Conservation (phyloP, 1,284 basidiomycete species). For the Cutaneotrichosporon cutaneum region DNA sequence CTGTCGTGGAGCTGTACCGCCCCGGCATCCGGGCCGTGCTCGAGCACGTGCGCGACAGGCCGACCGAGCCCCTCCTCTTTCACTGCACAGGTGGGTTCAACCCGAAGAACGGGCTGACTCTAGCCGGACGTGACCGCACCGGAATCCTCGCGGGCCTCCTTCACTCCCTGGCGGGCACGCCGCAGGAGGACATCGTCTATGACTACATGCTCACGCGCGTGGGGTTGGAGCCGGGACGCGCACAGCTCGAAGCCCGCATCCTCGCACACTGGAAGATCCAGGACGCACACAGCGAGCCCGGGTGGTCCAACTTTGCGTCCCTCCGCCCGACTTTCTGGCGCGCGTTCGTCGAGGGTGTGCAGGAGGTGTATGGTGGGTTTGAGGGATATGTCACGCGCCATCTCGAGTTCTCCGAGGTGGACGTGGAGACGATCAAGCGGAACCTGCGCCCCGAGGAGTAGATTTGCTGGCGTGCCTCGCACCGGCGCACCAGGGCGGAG, state of each 20-base stretch:
- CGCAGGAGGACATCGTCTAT: conserved; percentile 7
- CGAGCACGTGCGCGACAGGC: conserved; percentile 19
- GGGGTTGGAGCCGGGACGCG: conserved; percentile 24
- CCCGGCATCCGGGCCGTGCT: conserved; percentile 16
- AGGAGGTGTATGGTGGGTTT: conserved; percentile 18
- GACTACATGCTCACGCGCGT: conserved; percentile 25
- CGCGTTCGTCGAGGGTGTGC: conserved; percentile 5
- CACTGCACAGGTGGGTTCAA: conserved; percentile 25
- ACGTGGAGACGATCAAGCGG: conserved; percentile 15
- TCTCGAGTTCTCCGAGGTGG: conserved; percentile 15
- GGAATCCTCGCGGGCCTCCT: conserved; percentile 20
- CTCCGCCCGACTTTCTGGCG: conserved; percentile 13
- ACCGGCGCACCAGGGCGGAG: too few species aligned
- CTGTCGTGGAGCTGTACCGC: conserved; percentile 7
- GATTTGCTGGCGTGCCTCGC: too few species aligned
- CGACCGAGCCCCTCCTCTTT: conserved; percentile 16
- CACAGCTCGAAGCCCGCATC: conserved; percentile 9
- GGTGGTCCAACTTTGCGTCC: conserved; percentile 15
- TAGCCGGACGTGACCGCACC: conserved; percentile 24
- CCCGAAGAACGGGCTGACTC: background rate
- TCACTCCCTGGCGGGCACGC: conserved; percentile 20
- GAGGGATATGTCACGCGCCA: conserved; percentile 14
- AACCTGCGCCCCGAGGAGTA: conserved; percentile 8
- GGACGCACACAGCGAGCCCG: conserved; percentile 7
- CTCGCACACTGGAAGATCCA: background rate